Base-by-base conservation (phyloP, 202 grass and related monocot species). In the Sporobolus alterniflorus region DNA sequence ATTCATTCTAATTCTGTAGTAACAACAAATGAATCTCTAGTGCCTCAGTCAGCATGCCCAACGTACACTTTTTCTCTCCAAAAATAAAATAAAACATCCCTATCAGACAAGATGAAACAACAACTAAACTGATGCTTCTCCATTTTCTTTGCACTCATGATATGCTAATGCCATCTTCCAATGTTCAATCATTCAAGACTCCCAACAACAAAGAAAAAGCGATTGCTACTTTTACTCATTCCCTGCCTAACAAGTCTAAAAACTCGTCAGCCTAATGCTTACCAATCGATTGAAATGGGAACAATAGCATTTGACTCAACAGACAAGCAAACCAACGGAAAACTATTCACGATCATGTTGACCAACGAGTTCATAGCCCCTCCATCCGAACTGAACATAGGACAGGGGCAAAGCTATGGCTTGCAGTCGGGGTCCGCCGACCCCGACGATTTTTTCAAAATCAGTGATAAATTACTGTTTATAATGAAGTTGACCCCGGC, bases 1-100 rank as follows among this genome's bases (percentile, higher is more conserved):
- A 85, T 78, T 20, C 43, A 71, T 52, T 54, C 24, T 74, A 41
- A 54, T 74, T 66, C 22, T 42, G 21, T 42, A 74, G 69, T 21
- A 71, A 59, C 51, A 48, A 48, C 42, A 69, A 87, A 74, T 25
- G 46, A 11, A 67, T 48, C 72, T 34, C 72, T 34, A 70, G 25
- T 52, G 25, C 42, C 22, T 12, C 24, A 70, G 41, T 50, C 30
- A 52, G 31, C 76, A 89, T 55, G 52, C 36, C 20, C 39, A 28
- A 2, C 8, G 17, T 39, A 43, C 50, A 70, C 26, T 1, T 63
- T 46, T 64, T 14, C 5, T 7, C 56, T 20, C 46, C 71, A 25
- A 62, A 81, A 26, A 33, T 46, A 48, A 67, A n/a, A n/a, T n/a
- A n/a, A 0, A 25, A 47, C 12, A 29, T 31, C 18, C 69, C 7